These are phyloP conservation scores for Blastobotrys peoriensis DNA, from an alignment of 805 yeast species.

Conservation along the genomic window DNA sequence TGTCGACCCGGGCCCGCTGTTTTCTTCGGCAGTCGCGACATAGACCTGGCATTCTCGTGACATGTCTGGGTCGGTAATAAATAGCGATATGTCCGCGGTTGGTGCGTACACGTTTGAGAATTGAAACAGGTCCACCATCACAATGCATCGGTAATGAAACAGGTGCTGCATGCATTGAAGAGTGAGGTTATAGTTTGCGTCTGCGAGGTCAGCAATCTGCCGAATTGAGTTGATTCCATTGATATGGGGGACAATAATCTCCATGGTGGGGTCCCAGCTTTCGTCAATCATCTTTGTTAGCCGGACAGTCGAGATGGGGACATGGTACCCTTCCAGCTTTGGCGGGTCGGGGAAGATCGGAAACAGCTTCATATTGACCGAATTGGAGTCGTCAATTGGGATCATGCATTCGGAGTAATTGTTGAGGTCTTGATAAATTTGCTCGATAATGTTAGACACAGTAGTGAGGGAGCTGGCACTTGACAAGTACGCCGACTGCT, in stretches of 20 bases:
- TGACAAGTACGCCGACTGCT: conserved; percentile 74
- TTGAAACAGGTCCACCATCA: conserved; percentile 81
- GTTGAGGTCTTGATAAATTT: conserved; percentile 89
- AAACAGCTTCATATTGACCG: conserved; percentile 88
- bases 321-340: conserved; percentile 70
- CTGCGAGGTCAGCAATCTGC: conserved; percentile 69
- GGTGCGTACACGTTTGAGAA: conserved; percentile 85
- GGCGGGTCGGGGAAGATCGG: conserved; percentile 84
- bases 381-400: conserved; percentile 83
- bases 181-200: conserved; percentile 72
- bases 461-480: conserved; percentile 34
- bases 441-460: conserved; percentile 75
- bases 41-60: conserved; percentile 83
- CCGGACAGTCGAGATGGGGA: conserved; percentile 84
- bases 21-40: conserved; percentile 32
- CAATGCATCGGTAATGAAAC: conserved; percentile 81
- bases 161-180: conserved; percentile 86
- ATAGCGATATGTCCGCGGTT: conserved; percentile 65
- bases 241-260: conserved; percentile 76
- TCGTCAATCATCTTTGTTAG: conserved; percentile 70
- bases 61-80: conserved; percentile 58
- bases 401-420: conserved; percentile 94
- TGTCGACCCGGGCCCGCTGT: neutral
- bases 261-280: conserved; percentile 97
- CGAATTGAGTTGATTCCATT: conserved; percentile 83